Percentiles rank a stretch among this genome's conserved stretches.
Conservation (phyloP, 331 rosid species). For the Phaseolus coccineus region DNA sequence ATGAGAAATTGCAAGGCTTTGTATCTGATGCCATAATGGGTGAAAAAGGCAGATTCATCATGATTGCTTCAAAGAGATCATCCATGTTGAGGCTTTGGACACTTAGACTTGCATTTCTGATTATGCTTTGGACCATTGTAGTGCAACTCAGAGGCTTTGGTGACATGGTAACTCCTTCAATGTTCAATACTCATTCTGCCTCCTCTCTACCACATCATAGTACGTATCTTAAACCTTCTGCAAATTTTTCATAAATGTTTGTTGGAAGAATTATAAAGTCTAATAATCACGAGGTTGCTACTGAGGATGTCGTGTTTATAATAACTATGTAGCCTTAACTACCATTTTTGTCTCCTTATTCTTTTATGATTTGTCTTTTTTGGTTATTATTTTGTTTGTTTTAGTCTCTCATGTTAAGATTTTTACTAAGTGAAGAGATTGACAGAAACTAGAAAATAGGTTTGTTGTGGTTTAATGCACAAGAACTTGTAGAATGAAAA, state of each 20-base stretch:
- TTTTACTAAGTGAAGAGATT: neutral
- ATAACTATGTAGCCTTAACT: neutral
- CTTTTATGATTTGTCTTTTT: neutral
- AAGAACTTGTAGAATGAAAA: too few species aligned
- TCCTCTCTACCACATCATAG: conserved; percentile 50
- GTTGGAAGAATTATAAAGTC: neutral
- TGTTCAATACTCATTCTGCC: conserved; percentile 21
- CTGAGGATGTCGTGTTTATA: neutral
- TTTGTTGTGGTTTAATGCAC: neutral
- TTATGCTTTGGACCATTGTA: conserved; percentile 37
- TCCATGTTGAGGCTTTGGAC: conserved; percentile 34
- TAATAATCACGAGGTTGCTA: neutral
- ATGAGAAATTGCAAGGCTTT: conserved; percentile 49
- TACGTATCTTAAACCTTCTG: conserved; percentile 33
- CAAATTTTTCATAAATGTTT: neutral
- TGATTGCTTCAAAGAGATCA: conserved; percentile 38
- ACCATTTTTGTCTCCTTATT: neutral
- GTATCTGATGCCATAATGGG: conserved; percentile 45
- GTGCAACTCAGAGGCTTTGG: conserved; percentile 39
- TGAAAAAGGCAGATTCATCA: conserved; percentile 32
- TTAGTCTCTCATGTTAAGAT: neutral
- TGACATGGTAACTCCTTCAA: conserved; percentile 9
- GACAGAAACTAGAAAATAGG: neutral
- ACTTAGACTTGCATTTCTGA: conserved; percentile 13
- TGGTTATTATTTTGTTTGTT: neutral